These are phyloP conservation scores for Ustilago crameri DNA, from an alignment of 1,284 basidiomycete genomes.

Conservation along the genomic window DNA sequence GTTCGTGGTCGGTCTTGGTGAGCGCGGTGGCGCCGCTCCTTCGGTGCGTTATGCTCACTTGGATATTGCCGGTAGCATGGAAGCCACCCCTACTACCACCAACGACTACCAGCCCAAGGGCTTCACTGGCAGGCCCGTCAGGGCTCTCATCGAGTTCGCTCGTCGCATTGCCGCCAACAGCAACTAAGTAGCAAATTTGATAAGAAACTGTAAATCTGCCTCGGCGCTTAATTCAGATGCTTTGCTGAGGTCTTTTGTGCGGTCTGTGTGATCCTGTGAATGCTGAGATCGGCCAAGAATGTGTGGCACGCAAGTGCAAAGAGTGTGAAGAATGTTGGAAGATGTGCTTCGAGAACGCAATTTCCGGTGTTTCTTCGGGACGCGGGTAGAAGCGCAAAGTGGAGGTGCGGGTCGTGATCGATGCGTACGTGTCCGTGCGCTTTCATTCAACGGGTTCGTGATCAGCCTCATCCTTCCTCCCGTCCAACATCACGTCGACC, in stretches of 20 bases:
- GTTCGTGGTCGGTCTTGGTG: slow-evolving; percentile 71
- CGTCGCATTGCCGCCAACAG: slow-evolving; percentile 50
- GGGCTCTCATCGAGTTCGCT: slow-evolving; percentile 71
- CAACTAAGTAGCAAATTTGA: not conserved
- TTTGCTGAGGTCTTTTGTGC: not conserved
- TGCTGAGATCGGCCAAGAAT: not conserved
- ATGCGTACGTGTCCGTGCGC: slow-evolving; percentile 35
- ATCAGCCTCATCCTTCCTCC: slow-evolving; percentile 2
- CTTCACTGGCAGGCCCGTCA: slow-evolving; percentile 82
- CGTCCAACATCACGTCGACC: not conserved
- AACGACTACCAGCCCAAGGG: slow-evolving; percentile 80
- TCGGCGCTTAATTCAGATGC: too few species aligned
- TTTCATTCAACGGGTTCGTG: not conserved
- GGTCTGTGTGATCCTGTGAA: not conserved
- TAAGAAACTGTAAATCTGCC: slow-evolving; percentile 1
- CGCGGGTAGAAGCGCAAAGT: slow-evolving; percentile 16
- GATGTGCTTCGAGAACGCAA: not conserved
- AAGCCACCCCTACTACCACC: slow-evolving; percentile 63
- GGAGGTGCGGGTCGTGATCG: slow-evolving; percentile 43
- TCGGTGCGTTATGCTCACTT: slow-evolving; percentile 60
- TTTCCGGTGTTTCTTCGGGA: slow-evolving; percentile 10
- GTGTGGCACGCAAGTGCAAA: not conserved
- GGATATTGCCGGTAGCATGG: slow-evolving; percentile 85
- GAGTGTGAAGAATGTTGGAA: not conserved
- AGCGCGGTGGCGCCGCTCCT: slow-evolving; percentile 48